These are phyloP conservation scores for Ceratocystis albifundus DNA, from an alignment of 2,329 filamentous ascomycete genomes.

Conservation along the genomic window DNA sequence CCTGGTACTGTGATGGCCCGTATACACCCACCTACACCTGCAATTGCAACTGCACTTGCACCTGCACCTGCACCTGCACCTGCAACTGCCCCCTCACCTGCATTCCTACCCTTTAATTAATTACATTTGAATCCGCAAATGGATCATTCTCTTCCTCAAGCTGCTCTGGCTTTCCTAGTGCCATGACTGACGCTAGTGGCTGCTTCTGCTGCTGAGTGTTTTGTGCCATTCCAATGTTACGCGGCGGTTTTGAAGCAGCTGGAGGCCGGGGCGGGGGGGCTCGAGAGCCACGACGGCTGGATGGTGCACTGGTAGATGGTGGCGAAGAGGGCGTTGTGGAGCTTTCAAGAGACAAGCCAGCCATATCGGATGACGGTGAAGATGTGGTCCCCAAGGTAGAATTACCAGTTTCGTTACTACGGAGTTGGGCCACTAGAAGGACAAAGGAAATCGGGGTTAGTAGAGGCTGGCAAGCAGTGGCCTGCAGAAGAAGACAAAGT, in stretches of 20 bases:
- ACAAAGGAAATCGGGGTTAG: constrained; percentile 25
- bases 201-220: constrained; percentile 26
- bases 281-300: constrained; percentile 8
- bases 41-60: no score
- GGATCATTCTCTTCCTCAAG: constrained; percentile 70
- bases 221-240: no score
- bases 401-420: constrained; percentile 37
- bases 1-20: no score
- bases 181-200: constrained; percentile 28
- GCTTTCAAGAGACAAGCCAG: constrained; percentile 29
- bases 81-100: background rate
- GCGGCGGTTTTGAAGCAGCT: constrained; percentile 39
- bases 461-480: constrained; percentile 13
- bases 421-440: constrained; percentile 39
- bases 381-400: constrained; percentile 34
- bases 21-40: no score
- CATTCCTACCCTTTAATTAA: constrained; percentile 26
- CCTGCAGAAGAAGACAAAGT: constrained; percentile 22
- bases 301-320: constrained; percentile 28
- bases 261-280: constrained; percentile 39
- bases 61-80: background rate
- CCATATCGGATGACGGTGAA: constrained; percentile 36
- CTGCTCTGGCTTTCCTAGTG: constrained; percentile 44
- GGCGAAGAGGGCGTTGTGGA: constrained; percentile 33
- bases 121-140: constrained; percentile 53